These are phyloP conservation scores for Ramichloridium luteum DNA, from an alignment of 2,329 filamentous ascomycete species.

Conservation along the genomic window DNA sequence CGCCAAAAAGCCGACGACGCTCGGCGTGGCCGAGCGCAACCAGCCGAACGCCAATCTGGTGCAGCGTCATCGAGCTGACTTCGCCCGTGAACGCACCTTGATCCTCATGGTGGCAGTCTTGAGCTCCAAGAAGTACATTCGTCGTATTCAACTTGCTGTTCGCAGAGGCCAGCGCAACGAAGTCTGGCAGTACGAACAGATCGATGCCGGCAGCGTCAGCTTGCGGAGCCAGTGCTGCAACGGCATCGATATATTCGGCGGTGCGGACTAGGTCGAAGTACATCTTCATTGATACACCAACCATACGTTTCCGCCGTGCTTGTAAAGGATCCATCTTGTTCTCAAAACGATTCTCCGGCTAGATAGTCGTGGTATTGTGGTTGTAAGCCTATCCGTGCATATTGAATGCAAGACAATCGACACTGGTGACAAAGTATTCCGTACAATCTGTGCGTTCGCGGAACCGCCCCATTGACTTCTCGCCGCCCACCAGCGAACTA, in stretches of 20 bases:
- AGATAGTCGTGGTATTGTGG: too few species aligned
- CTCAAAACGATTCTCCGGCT: too few species aligned
- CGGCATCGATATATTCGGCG: conserved; percentile 33
- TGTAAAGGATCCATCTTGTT: too few species aligned
- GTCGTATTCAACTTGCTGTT: conserved; percentile 35
- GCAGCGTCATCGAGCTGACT: conserved; percentile 56
- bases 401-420: too few species aligned
- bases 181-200: conserved; percentile 69
- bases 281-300: conserved; percentile 68
- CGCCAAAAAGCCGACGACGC: conserved; percentile 56
- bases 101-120: conserved; percentile 61
- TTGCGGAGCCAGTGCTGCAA: conserved; percentile 38
- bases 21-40: conserved; percentile 77
- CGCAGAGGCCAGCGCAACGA: conserved; percentile 51
- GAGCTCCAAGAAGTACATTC: conserved; percentile 55
- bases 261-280: conserved; percentile 62
- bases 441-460: too few species aligned
- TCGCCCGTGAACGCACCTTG: conserved; percentile 66
- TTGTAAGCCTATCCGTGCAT: too few species aligned
- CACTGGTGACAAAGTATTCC: too few species aligned
- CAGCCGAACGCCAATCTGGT: conserved; percentile 55
- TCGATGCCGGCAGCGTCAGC: conserved; percentile 45
- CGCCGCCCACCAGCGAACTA: too few species aligned
- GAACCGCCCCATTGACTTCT: too few species aligned
- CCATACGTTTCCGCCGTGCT: conserved; percentile 52